Evolutionary conservation across 768 basidiomycete species (phyloP).

Genomic region (Suillus subalutaceus): DNA sequence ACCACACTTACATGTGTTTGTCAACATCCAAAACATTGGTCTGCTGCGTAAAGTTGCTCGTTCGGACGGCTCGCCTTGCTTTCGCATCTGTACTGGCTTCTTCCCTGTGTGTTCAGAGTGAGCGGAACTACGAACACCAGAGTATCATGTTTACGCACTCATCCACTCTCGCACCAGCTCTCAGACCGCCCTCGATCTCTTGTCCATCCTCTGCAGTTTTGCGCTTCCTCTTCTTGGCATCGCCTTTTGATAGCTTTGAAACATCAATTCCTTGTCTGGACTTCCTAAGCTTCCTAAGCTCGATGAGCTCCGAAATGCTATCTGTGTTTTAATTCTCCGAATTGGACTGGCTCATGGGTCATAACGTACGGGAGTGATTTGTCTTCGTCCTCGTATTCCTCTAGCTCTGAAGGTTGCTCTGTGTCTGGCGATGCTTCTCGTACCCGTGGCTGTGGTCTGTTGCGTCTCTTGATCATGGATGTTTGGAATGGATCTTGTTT

Average conservation of each 20-base stretch:
- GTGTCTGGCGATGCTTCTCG: conserved; percentile 48
- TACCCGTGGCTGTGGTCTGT: conserved; percentile 60
- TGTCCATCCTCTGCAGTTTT: conserved; percentile 42
- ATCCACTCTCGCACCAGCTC: conserved; percentile 46
- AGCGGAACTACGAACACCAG: not conserved
- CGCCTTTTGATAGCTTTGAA: conserved; percentile 83
- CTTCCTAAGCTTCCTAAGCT: conserved; percentile 76
- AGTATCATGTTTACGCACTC: conserved; percentile 49
- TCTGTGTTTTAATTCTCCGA: conserved; percentile 14
- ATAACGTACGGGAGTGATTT: conserved; percentile 52
- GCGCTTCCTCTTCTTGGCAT: conserved; percentile 72
- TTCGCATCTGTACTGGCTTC: conserved; percentile 69
- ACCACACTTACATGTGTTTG: conserved; percentile 85
- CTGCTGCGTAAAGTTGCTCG: conserved; percentile 96
- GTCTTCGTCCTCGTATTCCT: conserved; percentile 41
- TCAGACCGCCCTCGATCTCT: conserved; percentile 60
- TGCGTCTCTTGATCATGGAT: conserved; percentile 74
- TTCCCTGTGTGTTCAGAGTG: conserved; percentile 42
- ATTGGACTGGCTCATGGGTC: not conserved
- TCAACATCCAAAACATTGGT: conserved; percentile 96
- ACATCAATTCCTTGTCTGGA: conserved; percentile 83
- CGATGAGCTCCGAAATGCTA: conserved; percentile 83
- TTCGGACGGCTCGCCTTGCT: conserved; percentile 72
- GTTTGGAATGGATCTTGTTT: conserved; percentile 10
- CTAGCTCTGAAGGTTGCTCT: conserved; percentile 11